Percentiles rank a stretch among this genome's conserved stretches.
These are phyloP conservation scores for Acanthamoeba royreba DNA, from an alignment of 208 protist genomes.

Conservation along the genomic window DNA sequence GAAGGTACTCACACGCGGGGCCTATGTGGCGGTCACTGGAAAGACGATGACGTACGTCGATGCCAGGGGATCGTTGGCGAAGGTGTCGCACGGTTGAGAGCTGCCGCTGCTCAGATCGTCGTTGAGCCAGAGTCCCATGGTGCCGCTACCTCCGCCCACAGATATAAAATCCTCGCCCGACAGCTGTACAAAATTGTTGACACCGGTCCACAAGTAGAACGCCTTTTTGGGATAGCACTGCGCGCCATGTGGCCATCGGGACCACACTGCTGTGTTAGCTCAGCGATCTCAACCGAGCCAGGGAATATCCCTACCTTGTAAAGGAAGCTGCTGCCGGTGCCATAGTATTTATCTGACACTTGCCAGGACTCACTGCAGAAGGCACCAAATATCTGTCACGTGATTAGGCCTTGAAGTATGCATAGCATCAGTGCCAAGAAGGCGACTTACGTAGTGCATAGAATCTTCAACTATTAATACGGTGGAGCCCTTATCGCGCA, in stretches of 20 bases:
- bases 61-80: neutral
- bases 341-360: neutral
- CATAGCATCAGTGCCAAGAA: neutral
- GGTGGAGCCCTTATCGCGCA: neutral
- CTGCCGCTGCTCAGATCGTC: neutral
- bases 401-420: neutral
- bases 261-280: too few species aligned
- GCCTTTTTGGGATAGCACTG: neutral
- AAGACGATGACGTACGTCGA: neutral
- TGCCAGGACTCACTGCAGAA: constrained; percentile 31
- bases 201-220: neutral
- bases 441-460: neutral
- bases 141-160: neutral
- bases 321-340: neutral
- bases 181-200: constrained; percentile 25
- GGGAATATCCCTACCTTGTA: neutral
- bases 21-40: neutral
- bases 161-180: neutral
- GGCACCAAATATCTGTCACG: neutral
- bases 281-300: neutral
- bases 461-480: constrained; percentile 11
- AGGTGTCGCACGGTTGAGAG: constrained; percentile 16
- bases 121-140: constrained; percentile 8
- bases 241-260: neutral
- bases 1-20: neutral